Evolutionary conservation across 2,329 filamentous ascomycete species (phyloP).

Genomic region (Orbilia blumenaviensis): DNA sequence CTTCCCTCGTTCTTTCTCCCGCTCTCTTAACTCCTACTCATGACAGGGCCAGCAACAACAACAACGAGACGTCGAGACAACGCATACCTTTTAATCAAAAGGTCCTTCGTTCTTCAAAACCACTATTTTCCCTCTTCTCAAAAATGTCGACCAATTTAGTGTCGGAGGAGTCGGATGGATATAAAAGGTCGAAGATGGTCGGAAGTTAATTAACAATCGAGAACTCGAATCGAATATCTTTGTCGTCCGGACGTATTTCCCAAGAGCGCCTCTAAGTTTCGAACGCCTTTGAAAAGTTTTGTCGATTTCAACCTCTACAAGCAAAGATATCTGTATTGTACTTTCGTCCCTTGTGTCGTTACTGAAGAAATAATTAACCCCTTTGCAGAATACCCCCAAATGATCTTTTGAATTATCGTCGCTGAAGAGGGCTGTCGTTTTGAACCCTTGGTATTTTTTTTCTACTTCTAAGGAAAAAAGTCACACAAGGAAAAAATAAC

Average conservation of each 20-base stretch:
- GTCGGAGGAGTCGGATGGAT: constrained; percentile 9
- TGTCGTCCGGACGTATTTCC: constrained; percentile 2
- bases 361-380: not conserved
- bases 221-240: constrained; percentile 7
- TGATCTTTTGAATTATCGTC: constrained; percentile 4
- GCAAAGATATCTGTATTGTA: constrained; percentile 1
- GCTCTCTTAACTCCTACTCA: not conserved
- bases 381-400: constrained; percentile 3
- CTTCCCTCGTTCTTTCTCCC: not conserved
- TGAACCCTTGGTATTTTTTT: not conserved
- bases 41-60: not conserved
- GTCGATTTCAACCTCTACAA: constrained; percentile 13
- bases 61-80: constrained; percentile 20
- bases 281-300: constrained; percentile 12
- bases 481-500: constrained; percentile 34
- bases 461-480: constrained; percentile 7
- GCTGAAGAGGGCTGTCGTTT: constrained; percentile 5
- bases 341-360: constrained; percentile 15
- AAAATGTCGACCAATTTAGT: constrained; percentile 1
- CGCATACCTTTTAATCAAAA: constrained; percentile 50
- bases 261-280: constrained; percentile 12
- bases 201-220: not conserved
- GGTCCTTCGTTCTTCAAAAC: constrained; percentile 18
- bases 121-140: not conserved
- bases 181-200: not conserved